phyloP scores from a whole-genome alignment of 208 protist genomes.

The Leishmania tropica region DNA sequence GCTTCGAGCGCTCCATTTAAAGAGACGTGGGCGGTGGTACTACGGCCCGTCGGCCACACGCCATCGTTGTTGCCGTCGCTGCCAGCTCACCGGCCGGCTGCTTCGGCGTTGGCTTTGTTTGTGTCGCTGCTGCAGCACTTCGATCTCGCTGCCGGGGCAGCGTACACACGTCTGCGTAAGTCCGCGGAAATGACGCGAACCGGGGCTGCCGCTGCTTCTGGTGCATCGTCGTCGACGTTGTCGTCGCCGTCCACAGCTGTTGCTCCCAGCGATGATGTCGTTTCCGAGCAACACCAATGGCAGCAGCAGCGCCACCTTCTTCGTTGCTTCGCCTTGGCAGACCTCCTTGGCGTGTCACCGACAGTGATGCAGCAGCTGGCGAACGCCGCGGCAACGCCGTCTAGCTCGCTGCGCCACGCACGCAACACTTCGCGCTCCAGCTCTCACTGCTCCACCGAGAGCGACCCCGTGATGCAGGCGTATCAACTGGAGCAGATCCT shows the following conservation, averaged over 20 bases:
- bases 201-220: neutral
- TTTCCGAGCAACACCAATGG: neutral
- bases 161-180: neutral
- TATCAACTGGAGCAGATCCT: neutral
- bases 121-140: neutral
- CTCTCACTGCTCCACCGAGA: neutral
- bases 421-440: neutral
- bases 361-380: neutral
- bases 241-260: neutral
- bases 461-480: neutral
- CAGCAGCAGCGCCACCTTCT: conserved; percentile 9
- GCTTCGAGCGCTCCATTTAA: neutral
- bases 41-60: neutral
- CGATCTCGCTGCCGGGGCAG: too few relatives aligned
- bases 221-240: neutral
- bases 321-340: conserved; percentile 23
- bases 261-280: neutral
- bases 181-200: neutral
- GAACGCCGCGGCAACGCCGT: neutral
- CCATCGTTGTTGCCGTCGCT: neutral
- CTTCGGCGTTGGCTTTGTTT: neutral
- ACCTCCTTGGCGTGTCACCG: conserved; percentile 15
- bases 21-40: neutral
- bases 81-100: neutral
- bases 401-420: neutral